Evolutionary conservation across 169 alveolate genomes (phyloP), one percentile per base, ranked within the genome.

Genomic region (Cryptosporidium parvum): DNA sequence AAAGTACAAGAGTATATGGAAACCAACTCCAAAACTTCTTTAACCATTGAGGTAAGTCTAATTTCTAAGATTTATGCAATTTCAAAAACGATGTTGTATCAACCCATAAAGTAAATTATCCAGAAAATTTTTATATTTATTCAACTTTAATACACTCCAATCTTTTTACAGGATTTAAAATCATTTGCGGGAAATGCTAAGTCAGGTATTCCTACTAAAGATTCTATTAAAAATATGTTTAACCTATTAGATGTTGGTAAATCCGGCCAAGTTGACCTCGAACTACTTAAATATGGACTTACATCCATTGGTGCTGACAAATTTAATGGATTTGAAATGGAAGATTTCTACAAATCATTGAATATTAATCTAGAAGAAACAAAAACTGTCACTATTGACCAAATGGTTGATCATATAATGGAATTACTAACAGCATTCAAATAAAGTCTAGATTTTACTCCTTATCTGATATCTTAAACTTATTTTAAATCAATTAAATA

Each of bases 221-320:
- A 80, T 12, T 45, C 21, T 12, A 80, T 80, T 51, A 61, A 44
- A 33, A 39, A 62, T 29, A 31, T 80, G 67, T 80, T 80, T 21
- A 18, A 80, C 3, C 68, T 65, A 23, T n/a, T 80, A n/a, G 75
- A 80, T 80, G 68, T 80, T 2, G 65, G 62, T 3, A 80, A 80
- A 12, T 62, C 89, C 23, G 75, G 68, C 23, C 31, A 80, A 21
- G 70, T 80, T 7, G 89, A 80, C 68, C n/a, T 80, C 0, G 73
- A 59, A 6, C 18, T 65, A 26, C 67, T 80, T 14, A 80, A 80
- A 45, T 80, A 80, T 48, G 89, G 89, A 9, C 35, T 80, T 8
- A 80, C 69, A 10, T 61, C 89, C 37, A 56, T 80, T 29, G 89
- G 89, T 0, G 14, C 56, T 44, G 75, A 80, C 39, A 80, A 61